phyloP scores from a whole-genome alignment of 1,284 basidiomycete genomes.

The Volvariella surrecta region DNA sequence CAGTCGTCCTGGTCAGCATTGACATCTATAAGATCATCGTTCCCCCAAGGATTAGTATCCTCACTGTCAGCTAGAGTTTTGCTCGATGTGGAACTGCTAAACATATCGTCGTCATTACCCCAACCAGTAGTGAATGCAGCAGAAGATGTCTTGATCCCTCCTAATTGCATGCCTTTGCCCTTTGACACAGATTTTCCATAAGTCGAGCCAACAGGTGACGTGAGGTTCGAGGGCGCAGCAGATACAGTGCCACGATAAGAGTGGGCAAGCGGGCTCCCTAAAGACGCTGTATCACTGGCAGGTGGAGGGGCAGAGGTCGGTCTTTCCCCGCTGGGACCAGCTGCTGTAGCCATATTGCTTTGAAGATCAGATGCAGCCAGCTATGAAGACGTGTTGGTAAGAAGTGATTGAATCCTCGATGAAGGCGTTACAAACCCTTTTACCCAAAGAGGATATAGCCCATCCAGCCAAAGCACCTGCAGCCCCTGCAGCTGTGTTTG shows the following conservation, averaged over 20 bases:
- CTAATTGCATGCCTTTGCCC: conserved; percentile 50
- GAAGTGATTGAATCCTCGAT: neutral
- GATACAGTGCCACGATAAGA: conserved; percentile 8
- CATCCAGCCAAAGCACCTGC: conserved; percentile 88
- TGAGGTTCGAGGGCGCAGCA: conserved; percentile 5
- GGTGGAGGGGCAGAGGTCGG: conserved; percentile 27
- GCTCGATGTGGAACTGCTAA: too few relatives aligned
- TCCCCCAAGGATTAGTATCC: conserved; percentile 58
- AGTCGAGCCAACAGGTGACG: conserved; percentile 8
- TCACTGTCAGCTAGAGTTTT: conserved; percentile 35
- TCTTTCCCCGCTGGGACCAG: conserved; percentile 26
- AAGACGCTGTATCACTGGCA: conserved; percentile 12
- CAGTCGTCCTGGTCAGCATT: conserved; percentile 89
- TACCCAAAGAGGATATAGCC: conserved; percentile 85
- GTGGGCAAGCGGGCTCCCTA: conserved; percentile 10
- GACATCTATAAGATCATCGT: conserved; percentile 81
- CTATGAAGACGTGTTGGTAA: conserved; percentile 24
- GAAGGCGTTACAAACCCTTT: conserved; percentile 39
- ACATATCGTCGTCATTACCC: conserved; percentile 40
- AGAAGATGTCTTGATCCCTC: conserved; percentile 26
- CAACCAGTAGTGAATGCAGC: conserved; percentile 35
- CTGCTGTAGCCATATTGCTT: conserved; percentile 41
- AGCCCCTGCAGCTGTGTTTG: conserved; percentile 82
- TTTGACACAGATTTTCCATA: conserved; percentile 23
- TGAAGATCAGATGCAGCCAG: conserved; percentile 68